These are phyloP conservation scores for Persicaria tinctoria DNA, from an alignment of 148 eudicot species.

Conservation along the genomic window DNA sequence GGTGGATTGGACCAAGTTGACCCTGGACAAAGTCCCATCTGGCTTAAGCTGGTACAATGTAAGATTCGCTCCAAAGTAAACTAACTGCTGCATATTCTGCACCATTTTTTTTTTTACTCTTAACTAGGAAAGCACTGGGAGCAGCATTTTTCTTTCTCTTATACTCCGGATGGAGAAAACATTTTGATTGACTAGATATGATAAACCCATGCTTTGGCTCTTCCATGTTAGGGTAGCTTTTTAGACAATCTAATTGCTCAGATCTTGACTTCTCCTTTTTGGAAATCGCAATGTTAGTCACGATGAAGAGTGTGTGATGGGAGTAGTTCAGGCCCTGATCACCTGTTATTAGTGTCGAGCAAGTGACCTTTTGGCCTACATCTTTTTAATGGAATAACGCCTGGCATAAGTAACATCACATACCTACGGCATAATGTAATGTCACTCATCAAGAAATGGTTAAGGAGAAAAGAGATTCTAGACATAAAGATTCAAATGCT, in stretches of 20 bases:
- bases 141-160: background rate
- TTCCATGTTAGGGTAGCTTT: background rate
- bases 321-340: background rate
- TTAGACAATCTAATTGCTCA: background rate
- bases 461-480: background rate
- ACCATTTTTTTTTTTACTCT: background rate
- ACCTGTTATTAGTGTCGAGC: background rate
- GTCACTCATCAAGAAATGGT: background rate
- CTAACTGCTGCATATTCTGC: background rate
- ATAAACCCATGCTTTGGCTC: background rate
- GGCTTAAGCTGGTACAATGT: slow-evolving; percentile 92
- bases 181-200: background rate
- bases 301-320: background rate
- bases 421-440: background rate
- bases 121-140: background rate
- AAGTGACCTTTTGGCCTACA: background rate
- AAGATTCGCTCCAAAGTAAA: background rate
- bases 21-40: slow-evolving; percentile 36
- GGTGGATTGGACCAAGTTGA: slow-evolving; percentile 54
- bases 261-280: background rate
- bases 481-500: background rate
- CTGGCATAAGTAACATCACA: background rate
- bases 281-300: background rate
- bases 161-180: background rate
- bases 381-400: background rate